Base-by-base conservation (phyloP, 108 stramenopile species). In the Discostella stelligeroides region DNA sequence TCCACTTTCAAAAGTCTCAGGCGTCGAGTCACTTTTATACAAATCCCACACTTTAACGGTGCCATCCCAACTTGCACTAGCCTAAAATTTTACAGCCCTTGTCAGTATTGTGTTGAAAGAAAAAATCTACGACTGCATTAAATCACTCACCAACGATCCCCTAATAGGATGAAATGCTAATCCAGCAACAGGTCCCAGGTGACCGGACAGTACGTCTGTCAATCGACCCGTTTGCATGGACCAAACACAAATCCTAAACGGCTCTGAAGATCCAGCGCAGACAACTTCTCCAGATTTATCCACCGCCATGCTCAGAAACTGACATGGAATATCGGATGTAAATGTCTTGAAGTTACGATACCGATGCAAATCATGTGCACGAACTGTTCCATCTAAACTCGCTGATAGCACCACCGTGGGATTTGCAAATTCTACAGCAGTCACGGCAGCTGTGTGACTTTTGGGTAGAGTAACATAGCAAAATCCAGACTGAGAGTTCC, bases 1-100 rank as follows among this genome's bases (percentile, higher is more conserved):
- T n/a, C 82, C 81, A 77, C 97, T 96, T 53, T 91, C 88, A 21
- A 98, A 79, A 38, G 91, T 97, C 76, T 99, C 96, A n/a, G 86
- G 79, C 39, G 82, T 80, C 25, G 95, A 87, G 24, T 79, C 66
- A 15, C 66, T 72, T 76, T 97, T 96, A 88, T 95, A 99, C 14
- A 98, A 73, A 72, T 99, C 96, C 99, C 98, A 99, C 0, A 99
- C 68, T 65, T 97, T 97, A 21, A 97, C 93, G 12, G 95, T 96
- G 8, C 96, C 96, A 72, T 99, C 99, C 99, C 99, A 99, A 15
- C 95, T 96, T 27, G 91, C 96, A 50, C 92, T 90, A 5, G 96
- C 97, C 57, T 58, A 15, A 4, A 18, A 58, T 41, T 1, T n/a
- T 5, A 39, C 0, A 20, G 14, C 37, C 57, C 17, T 39, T 0